A percentile compares a stretch with the other conserved stretches of the same genome.
Conservation (phyloP, 1,284 basidiomycete genomes). For the Schizophyllum amplum region DNA sequence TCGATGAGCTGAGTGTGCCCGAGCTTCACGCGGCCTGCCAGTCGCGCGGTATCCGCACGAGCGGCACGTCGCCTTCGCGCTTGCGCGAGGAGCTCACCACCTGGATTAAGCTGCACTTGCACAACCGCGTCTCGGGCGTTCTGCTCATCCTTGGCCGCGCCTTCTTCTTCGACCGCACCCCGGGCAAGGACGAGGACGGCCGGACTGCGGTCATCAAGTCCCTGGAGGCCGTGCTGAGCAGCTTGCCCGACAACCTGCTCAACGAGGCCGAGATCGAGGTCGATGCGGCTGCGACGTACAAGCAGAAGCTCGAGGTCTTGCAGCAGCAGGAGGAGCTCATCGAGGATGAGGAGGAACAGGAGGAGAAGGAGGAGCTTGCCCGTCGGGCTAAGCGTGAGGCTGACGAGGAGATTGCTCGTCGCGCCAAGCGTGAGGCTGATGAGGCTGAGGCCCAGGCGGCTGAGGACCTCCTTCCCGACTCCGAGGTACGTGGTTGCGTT, state of each 20-base stretch:
- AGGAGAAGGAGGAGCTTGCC: constrained; percentile 91
- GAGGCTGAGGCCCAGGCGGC: constrained; percentile 69
- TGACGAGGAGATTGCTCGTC: too few relatives aligned
- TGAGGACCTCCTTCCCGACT: constrained; percentile 70
- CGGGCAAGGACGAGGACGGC: constrained; percentile 68
- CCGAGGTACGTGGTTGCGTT: too few relatives aligned
- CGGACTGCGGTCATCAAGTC: constrained; percentile 70
- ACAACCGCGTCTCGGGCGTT: constrained; percentile 86
- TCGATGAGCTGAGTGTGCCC: constrained; percentile 82
- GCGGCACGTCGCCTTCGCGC: constrained; percentile 75
- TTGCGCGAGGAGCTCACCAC: constrained; percentile 85
- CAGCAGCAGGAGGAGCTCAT: constrained; percentile 99
- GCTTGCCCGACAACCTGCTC: constrained; percentile 90
- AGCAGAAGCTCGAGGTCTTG: constrained; percentile 96
- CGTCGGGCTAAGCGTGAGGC: constrained; percentile 79
- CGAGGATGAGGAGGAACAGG: constrained; percentile 97
- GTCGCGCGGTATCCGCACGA: constrained; percentile 87
- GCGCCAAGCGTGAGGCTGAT: too few relatives aligned
- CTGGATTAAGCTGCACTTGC: constrained; percentile 92
- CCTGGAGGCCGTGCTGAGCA: constrained; percentile 87
- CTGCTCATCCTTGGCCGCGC: constrained; percentile 89
- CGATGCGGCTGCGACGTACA: constrained; percentile 91
- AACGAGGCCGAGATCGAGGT: constrained; percentile 97
- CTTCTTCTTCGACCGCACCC: constrained; percentile 85
- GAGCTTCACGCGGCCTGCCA: constrained; percentile 94